Conservation (phyloP, 164 flowering plant genomes). For the Magnolia kwangsiensis region DNA sequence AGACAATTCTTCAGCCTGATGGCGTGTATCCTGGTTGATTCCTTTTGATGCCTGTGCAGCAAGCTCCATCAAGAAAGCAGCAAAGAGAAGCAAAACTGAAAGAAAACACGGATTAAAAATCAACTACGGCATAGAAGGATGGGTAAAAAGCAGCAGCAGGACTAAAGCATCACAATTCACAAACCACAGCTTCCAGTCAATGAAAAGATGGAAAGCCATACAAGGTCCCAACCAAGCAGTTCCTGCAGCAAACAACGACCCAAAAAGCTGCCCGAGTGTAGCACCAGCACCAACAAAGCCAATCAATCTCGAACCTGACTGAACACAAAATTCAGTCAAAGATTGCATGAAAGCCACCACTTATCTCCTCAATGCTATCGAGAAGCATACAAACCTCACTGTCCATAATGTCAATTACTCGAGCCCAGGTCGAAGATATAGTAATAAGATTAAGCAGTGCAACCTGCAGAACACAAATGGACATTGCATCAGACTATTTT, state of each 20-base stretch:
- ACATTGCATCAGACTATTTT: background rate
- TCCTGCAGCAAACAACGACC: slow-evolving; percentile 87
- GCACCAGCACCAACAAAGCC: slow-evolving; percentile 99
- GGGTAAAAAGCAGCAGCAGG: background rate
- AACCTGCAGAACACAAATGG: slow-evolving; percentile 46
- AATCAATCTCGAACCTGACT: slow-evolving; percentile 99
- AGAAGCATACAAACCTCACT: slow-evolving; percentile 59
- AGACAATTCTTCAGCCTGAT: slow-evolving; percentile 51
- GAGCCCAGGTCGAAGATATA: slow-evolving; percentile 98
- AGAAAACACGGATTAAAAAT: slow-evolving; percentile 9
- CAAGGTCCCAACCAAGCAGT: slow-evolving; percentile 96
- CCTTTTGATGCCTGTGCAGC: slow-evolving; percentile 90
- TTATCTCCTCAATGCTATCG: background rate
- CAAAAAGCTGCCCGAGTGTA: slow-evolving; percentile 93
- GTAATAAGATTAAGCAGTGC: slow-evolving; percentile 89
- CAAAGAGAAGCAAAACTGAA: slow-evolving; percentile 73
- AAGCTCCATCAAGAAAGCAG: slow-evolving; percentile 88
- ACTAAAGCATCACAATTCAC: background rate
- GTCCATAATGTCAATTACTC: slow-evolving; percentile 96
- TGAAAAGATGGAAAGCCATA: slow-evolving; percentile 28
- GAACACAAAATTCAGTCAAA: slow-evolving; percentile 34
- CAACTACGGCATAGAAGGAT: background rate
- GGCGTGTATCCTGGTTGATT: slow-evolving; percentile 45
- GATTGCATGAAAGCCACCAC: background rate
- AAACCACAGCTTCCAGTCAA: slow-evolving; percentile 2